These are phyloP conservation scores for Nothopassalora personata DNA, from an alignment of 2,329 filamentous ascomycete genomes.

Conservation along the genomic window DNA sequence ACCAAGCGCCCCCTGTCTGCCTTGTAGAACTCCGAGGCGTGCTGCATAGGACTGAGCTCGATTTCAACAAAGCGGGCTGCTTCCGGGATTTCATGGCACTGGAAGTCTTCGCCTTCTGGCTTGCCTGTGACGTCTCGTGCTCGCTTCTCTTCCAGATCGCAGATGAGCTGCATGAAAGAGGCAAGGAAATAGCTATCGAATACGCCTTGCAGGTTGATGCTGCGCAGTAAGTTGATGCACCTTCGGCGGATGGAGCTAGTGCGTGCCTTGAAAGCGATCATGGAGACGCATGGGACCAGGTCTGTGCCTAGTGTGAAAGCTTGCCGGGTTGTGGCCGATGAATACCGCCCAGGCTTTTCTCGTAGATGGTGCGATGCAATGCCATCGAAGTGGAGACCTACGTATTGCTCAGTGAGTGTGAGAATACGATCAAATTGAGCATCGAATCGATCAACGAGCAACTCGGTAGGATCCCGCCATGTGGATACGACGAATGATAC, in stretches of 20 bases:
- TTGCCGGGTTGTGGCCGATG: conserved; percentile 5
- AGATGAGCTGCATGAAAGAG: conserved; percentile 11
- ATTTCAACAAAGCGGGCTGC: conserved; percentile 14
- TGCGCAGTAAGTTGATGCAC: conserved; percentile 8
- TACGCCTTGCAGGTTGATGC: conserved; percentile 15
- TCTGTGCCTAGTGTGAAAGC: conserved; percentile 16
- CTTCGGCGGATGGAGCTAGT: conserved; percentile 7
- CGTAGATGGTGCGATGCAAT: not conserved
- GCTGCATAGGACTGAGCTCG: conserved; percentile 7
- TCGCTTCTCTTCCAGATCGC: conserved; percentile 12
- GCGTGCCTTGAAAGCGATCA: conserved; percentile 16
- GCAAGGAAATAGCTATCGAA: conserved; percentile 17
- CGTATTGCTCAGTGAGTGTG: conserved; percentile 11
- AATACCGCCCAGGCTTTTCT: not conserved
- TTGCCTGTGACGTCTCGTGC: conserved; percentile 13
- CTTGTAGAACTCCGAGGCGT: conserved; percentile 11
- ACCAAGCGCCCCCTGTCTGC: conserved; percentile 10
- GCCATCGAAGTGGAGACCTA: conserved; percentile 11
- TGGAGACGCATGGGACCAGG: conserved; percentile 12
- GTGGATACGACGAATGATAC: conserved; percentile 13
- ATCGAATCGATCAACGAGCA: conserved; percentile 15
- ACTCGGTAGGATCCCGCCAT: conserved; percentile 15
- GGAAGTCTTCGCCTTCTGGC: conserved; percentile 9
- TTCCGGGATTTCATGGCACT: conserved; percentile 12
- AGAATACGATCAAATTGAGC: conserved; percentile 13